phyloP scores from a whole-genome alignment of 352 stramenopile species.

The Peronospora destructor region DNA sequence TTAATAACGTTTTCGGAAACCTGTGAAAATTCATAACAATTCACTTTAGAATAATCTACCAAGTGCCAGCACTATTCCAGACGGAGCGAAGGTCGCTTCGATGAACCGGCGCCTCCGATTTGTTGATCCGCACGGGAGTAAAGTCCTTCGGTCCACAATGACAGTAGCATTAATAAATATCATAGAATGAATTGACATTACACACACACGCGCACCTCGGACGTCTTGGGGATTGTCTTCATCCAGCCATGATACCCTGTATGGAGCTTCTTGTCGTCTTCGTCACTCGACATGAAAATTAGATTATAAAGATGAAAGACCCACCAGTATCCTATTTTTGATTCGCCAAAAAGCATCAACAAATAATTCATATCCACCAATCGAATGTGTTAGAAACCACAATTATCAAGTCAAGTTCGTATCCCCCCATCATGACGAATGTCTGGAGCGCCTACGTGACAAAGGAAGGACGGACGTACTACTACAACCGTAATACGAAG shows the following conservation, averaged over 20 bases:
- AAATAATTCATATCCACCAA: slow-evolving; percentile 10
- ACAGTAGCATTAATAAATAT: neutral
- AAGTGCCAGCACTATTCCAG: slow-evolving; percentile 78
- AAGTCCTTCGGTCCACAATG: slow-evolving; percentile 45
- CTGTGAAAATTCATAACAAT: neutral
- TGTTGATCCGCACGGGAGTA: slow-evolving; percentile 65
- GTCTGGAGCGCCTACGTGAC: slow-evolving; percentile 83
- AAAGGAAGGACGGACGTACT: slow-evolving; percentile 81
- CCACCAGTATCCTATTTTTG: neutral
- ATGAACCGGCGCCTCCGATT: slow-evolving; percentile 13
- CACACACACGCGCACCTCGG: slow-evolving; percentile 43
- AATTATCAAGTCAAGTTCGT: slow-evolving; percentile 5
- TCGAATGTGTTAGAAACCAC: neutral
- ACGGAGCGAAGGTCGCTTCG: slow-evolving; percentile 46
- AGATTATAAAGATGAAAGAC: too few species aligned
- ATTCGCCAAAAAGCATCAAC: slow-evolving; percentile 5
- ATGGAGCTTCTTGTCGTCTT: slow-evolving; percentile 74
- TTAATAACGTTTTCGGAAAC: too few species aligned
- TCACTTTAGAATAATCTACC: slow-evolving; percentile 29
- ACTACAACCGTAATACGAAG: slow-evolving; percentile 85
- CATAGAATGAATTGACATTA: neutral
- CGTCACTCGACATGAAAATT: slow-evolving; percentile 42
- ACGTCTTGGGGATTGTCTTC: slow-evolving; percentile 79
- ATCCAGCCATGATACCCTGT: slow-evolving; percentile 83
- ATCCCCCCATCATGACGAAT: slow-evolving; percentile 19